Evolutionary conservation across 192 early-diverging fungal species (phyloP).

Genomic region (Gonapodya prolifera): DNA sequence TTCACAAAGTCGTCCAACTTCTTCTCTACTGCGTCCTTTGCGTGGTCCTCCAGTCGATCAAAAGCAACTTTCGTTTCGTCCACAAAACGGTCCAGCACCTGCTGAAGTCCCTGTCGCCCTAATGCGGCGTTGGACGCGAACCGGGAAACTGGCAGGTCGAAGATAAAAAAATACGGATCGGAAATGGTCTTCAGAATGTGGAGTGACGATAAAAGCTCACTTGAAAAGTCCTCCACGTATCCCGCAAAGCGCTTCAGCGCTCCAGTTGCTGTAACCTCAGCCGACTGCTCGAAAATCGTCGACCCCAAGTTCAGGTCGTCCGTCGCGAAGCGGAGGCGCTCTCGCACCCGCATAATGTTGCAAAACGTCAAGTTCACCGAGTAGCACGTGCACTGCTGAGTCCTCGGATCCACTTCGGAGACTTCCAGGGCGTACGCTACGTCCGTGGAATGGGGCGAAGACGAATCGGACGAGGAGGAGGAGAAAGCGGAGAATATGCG

Average conservation of each 20-base stretch:
- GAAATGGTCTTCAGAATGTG: background rate
- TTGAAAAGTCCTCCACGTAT: constrained; percentile 10
- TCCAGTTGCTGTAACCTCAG: constrained; percentile 64
- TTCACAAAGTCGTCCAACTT: background rate
- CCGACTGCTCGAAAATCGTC: constrained; percentile 64
- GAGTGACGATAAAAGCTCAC: background rate
- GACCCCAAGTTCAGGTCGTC: constrained; percentile 40
- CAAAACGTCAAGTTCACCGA: constrained; percentile 78
- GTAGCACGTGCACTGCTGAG: constrained; percentile 56
- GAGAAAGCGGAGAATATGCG: constrained; percentile 19
- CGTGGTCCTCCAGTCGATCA: background rate
- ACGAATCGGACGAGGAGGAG: background rate
- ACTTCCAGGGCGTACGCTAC: constrained; percentile 81
- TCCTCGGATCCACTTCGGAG: constrained; percentile 68
- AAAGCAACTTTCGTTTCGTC: background rate
- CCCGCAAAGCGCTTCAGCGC: constrained; percentile 30
- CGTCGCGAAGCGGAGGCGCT: constrained; percentile 65
- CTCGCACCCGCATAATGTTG: constrained; percentile 70
- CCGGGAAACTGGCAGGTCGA: constrained; percentile 55
- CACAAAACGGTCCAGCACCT: constrained; percentile 55
- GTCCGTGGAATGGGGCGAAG: constrained; percentile 17
- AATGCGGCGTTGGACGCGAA: constrained; percentile 83
- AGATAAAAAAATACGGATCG: constrained; percentile 18
- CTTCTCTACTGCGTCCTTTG: background rate
- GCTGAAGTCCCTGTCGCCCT: constrained; percentile 73